Conservation (phyloP, 2,329 filamentous ascomycete species). For the Pseudocercospora pini-densiflorae region DNA sequence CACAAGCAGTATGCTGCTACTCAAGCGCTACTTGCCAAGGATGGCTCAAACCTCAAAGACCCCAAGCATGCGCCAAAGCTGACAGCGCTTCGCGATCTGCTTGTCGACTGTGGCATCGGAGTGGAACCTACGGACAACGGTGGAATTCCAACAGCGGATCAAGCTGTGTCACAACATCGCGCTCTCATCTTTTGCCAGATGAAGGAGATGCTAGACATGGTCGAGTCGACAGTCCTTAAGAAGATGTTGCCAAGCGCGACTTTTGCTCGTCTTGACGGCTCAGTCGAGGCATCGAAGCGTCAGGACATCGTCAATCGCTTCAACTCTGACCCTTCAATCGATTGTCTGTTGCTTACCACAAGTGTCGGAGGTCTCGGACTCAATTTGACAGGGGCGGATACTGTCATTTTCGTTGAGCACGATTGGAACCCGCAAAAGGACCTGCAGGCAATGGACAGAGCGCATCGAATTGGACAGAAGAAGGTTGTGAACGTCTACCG, state of each 20-base stretch:
- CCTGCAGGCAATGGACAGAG: constrained; percentile 97
- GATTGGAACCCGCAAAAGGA: constrained; percentile 99
- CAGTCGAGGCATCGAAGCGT: constrained; percentile 87
- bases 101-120: constrained; percentile 99
- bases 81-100: constrained; percentile 81
- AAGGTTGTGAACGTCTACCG: constrained; percentile 99
- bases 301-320: constrained; percentile 99
- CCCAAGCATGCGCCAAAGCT: constrained; percentile 90
- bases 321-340: constrained; percentile 96
- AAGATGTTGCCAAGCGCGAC: constrained; percentile 91
- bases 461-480: constrained; percentile 98
- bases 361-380: constrained; percentile 93
- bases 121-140: constrained; percentile 55
- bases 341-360: constrained; percentile 90
- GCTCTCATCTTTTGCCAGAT: constrained; percentile 98
- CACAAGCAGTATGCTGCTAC: constrained; percentile 90
- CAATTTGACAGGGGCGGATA: constrained; percentile 95
- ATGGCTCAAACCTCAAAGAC: constrained; percentile 83
- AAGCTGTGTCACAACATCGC: constrained; percentile 93
- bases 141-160: constrained; percentile 61
- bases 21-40: constrained; percentile 76
- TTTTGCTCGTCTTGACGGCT: constrained; percentile 90
- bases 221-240: constrained; percentile 89
- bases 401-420: constrained; percentile 98
- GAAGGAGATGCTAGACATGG: constrained; percentile 99